Evolutionary conservation across 176 grass and related monocot genomes (phyloP).

Genomic region (Themeda triandra): DNA sequence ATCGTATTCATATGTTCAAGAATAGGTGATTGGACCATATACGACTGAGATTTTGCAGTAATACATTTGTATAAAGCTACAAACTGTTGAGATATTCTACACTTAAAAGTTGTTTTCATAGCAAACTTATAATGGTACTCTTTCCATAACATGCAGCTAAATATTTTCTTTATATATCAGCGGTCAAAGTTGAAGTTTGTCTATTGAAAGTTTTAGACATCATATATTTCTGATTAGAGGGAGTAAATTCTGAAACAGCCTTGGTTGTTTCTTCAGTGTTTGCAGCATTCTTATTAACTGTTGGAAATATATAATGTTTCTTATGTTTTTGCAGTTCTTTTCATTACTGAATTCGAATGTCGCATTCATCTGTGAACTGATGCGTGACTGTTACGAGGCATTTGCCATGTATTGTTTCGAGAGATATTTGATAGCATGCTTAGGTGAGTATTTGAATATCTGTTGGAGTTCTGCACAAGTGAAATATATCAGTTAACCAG

Average conservation of each 20-base stretch:
- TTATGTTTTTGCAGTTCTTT: slow-evolving; percentile 73
- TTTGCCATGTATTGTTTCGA: slow-evolving; percentile 99
- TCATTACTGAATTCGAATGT: slow-evolving; percentile 71
- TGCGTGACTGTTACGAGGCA: slow-evolving; percentile 95
- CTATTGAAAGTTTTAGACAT: background rate
- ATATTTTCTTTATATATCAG: background rate
- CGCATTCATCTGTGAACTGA: slow-evolving; percentile 91
- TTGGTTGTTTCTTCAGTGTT: slow-evolving; percentile 20
- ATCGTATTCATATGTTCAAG: background rate
- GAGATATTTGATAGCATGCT: slow-evolving; percentile 98
- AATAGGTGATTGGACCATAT: background rate
- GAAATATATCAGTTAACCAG: background rate
- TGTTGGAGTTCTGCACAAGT: background rate
- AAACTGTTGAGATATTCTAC: background rate
- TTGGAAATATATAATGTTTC: slow-evolving; percentile 7
- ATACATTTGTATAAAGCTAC: background rate
- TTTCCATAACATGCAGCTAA: background rate
- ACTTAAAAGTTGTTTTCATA: background rate
- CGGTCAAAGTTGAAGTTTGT: background rate
- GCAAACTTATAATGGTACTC: background rate
- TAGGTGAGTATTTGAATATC: slow-evolving; percentile 60
- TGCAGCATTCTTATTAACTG: slow-evolving; percentile 6
- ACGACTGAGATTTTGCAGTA: background rate
- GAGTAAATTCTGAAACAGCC: background rate
- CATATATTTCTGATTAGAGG: background rate